Percentiles rank a stretch among this genome's conserved stretches.
Evolutionary conservation across 176 grass and related monocot genomes (phyloP).

Genomic region (Rhynchospora pubera): DNA sequence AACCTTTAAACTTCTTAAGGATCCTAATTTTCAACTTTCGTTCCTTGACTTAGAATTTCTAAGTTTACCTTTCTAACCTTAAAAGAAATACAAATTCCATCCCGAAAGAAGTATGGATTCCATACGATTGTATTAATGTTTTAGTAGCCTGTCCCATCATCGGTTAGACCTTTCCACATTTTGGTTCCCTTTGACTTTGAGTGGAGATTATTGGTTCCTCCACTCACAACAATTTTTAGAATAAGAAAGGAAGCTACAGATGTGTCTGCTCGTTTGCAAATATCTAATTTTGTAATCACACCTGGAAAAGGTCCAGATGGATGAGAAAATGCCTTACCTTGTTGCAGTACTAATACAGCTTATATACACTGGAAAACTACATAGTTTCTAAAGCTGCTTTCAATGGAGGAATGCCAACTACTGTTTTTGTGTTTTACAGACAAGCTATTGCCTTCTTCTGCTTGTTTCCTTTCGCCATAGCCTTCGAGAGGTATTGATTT

Average conservation of each 20-base stretch:
- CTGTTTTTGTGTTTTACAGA: conserved; percentile 21
- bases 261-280: background rate
- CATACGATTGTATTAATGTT: too few species aligned
- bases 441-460: background rate
- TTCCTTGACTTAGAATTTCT: too few species aligned
- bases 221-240: background rate
- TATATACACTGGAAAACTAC: background rate
- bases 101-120: too few species aligned
- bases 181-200: too few species aligned
- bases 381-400: conserved; percentile 16
- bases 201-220: background rate
- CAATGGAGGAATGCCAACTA: conserved; percentile 17
- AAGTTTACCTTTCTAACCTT: too few species aligned
- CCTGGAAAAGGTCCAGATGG: background rate
- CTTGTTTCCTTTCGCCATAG: conserved; percentile 10
- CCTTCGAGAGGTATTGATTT: background rate
- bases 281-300: background rate
- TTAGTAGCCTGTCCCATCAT: too few species aligned
- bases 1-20: too few species aligned
- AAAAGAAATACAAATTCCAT: too few species aligned
- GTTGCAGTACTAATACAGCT: background rate
- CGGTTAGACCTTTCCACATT: too few species aligned
- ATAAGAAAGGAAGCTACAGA: background rate
- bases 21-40: too few species aligned
- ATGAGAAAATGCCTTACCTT: background rate